These are phyloP conservation scores for Zygotorulaspora sp. DNA, from an alignment of 805 yeast species.

Conservation along the genomic window DNA sequence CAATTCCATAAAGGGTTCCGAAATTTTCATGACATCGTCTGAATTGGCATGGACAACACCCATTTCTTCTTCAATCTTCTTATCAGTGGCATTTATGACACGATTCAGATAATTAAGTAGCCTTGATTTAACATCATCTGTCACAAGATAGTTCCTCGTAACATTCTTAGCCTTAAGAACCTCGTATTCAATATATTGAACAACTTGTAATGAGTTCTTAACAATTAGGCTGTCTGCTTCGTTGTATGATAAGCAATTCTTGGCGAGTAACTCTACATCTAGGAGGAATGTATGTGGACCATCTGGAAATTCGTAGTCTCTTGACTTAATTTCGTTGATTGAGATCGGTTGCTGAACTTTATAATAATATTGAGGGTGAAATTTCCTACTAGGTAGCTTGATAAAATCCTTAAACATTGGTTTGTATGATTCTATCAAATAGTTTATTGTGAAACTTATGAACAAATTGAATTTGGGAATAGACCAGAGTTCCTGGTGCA, in stretches of 20 bases:
- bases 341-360: conserved; percentile 64
- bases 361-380: conserved; percentile 76
- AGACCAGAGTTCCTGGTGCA: conserved; percentile 31
- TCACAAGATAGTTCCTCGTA: conserved; percentile 29
- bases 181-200: conserved; percentile 52
- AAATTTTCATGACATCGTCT: conserved; percentile 38
- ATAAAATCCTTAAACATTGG: conserved; percentile 49
- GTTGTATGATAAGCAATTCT: conserved; percentile 70
- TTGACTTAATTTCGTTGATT: conserved; percentile 53
- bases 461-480: conserved; percentile 33
- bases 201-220: conserved; percentile 54
- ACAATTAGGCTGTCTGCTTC: conserved; percentile 64
- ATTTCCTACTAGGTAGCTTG: conserved; percentile 66
- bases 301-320: conserved; percentile 32
- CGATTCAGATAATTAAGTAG: conserved; percentile 21
- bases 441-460: conserved; percentile 30
- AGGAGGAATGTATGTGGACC: conserved; percentile 42
- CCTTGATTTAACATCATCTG: conserved; percentile 24
- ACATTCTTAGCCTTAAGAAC: conserved; percentile 38
- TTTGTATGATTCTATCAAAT: conserved; percentile 27
- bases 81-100: conserved; percentile 31
- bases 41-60: conserved; percentile 16
- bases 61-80: conserved; percentile 20
- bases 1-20: conserved; percentile 70
- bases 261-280: conserved; percentile 63